Base-by-base conservation (phyloP, 2,329 filamentous ascomycete genomes). In the Botrytis cinerea region DNA sequence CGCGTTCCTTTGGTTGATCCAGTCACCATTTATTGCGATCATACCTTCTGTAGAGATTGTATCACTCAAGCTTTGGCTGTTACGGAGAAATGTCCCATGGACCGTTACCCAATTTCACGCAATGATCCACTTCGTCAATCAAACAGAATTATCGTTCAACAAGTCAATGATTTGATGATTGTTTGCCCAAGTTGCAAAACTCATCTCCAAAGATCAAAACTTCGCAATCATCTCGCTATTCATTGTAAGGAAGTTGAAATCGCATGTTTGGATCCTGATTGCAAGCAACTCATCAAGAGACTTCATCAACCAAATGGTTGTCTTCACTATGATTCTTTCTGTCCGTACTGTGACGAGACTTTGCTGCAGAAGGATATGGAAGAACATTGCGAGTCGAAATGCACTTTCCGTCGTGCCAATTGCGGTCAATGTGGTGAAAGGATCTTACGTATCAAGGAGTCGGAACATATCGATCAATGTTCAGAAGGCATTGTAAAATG, bases 31-130 rank as follows among this genome's bases (percentile, higher is more conserved):
- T 82, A 83, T 12, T 92, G 90, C 81, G 87, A 90, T 73, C 90
- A 92, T 79, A 89, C 88, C 20, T 92, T 92, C 79, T 92, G 90
- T 78, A 85, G 86, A 70, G 83, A 83, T 7, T 92, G 90, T 78
- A 83, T 91, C 40, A 77, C 81, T 62, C 82, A 84, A 74, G 83
- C 85, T 12, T 74, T 85, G 71, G 80, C 82, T 70, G 79, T 83
- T 48, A 84, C 83, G 70, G 79, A 83, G 73, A 81, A 83, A 48
- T 91, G 89, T 74, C 89, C 89, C 3, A 86, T 91, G 73, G 89
- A 91, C 79, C 85, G 89, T n/a, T 84, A 84, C 22, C 81, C 82
- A 2, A 76, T 85, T 45, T 80, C 80, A 20, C 78, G 82, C 16
- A 81, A 84, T 74, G 80, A 82, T 32, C 66, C 70, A 14, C 67